Evolutionary conservation across 2,329 filamentous ascomycete genomes (phyloP), one percentile per base, ranked within the genome.

Genomic region (Sordariomycetes sp.): DNA sequence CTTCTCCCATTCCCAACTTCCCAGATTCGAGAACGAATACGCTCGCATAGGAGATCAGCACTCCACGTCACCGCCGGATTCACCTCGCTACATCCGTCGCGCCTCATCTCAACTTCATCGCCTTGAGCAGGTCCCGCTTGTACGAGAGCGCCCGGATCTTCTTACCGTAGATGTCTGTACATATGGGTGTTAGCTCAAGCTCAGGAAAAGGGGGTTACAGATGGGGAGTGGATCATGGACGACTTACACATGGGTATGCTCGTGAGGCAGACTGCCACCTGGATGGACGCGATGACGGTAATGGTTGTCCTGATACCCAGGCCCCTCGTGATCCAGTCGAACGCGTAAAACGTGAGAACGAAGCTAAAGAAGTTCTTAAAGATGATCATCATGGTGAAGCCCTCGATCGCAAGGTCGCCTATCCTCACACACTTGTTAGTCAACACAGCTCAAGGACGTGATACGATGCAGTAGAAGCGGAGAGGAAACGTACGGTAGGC

Each of bases 321-420:
- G 1, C 82, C 82, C 1, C 72, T 62, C 10, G 86, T 76, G 28
- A 96, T 76, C 91, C 92, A 96, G 58, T 90, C 77, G 64, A 89
- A 95, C 1, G 89, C 90, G 62, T 82, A 86, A 68, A 85, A 95
- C 0, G 91, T 95, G 58, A 96, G 74, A 7, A 84, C 82, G 64
- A 95, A 96, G 61, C 85, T 88, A 73, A 96, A 95, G 61, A 96
- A 80, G 70, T 96, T 96, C 72, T 96, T 96, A 77, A 96, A 96
- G 57, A 96, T 85, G 62, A 96, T 80, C 68, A 94, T 81, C 70
- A 89, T 89, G 0, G 90, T 96, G 68, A 96, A 95, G 7, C 85
- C 88, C 70, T 96, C 91, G 53, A 96, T 82, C 1, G 89, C 83
- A 58, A 95, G 82, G 60, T 92, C 85, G 8, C 85, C 86, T 50